Evolutionary conservation across 2,329 filamentous ascomycete species (phyloP).

Genomic region (Alternaria dauci): DNA sequence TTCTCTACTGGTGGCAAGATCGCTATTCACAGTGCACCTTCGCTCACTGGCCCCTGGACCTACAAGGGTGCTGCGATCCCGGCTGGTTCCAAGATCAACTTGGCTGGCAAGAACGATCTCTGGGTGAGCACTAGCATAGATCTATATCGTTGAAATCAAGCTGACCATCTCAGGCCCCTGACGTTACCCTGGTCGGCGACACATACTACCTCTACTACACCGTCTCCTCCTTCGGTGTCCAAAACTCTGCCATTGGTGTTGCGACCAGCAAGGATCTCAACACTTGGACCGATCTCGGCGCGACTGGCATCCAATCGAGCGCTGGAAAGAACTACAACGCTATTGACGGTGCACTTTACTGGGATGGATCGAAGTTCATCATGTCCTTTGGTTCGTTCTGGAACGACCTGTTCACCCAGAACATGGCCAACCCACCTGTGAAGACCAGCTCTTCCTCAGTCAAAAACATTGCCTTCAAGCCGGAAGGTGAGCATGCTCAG

Average conservation of each 20-base stretch:
- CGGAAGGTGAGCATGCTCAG: constrained; percentile 60
- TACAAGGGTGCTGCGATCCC: constrained; percentile 58
- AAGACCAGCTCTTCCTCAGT: constrained; percentile 42
- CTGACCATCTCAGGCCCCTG: constrained; percentile 63
- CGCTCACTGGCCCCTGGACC: constrained; percentile 62
- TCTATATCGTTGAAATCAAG: not conserved
- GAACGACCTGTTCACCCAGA: constrained; percentile 68
- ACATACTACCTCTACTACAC: constrained; percentile 73
- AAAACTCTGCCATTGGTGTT: constrained; percentile 69
- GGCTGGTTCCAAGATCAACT: constrained; percentile 56
- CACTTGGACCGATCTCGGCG: constrained; percentile 67
- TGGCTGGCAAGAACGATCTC: constrained; percentile 58
- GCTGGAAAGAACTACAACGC: constrained; percentile 56
- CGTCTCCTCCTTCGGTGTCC: constrained; percentile 69
- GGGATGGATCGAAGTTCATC: constrained; percentile 55
- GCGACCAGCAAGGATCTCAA: constrained; percentile 61
- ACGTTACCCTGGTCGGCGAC: constrained; percentile 65
- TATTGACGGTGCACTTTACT: constrained; percentile 62
- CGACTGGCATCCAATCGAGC: constrained; percentile 58
- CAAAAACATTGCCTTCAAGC: constrained; percentile 64
- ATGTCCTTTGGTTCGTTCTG: constrained; percentile 75
- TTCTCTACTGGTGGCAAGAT: constrained; percentile 63
- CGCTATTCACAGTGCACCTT: constrained; percentile 58
- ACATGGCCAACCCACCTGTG: constrained; percentile 54
- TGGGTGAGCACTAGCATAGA: constrained; percentile 54